Percentiles rank a stretch among this genome's conserved stretches.
phyloP scores from a whole-genome alignment of 805 yeast genomes.

The Pichia thaimueangensis region DNA sequence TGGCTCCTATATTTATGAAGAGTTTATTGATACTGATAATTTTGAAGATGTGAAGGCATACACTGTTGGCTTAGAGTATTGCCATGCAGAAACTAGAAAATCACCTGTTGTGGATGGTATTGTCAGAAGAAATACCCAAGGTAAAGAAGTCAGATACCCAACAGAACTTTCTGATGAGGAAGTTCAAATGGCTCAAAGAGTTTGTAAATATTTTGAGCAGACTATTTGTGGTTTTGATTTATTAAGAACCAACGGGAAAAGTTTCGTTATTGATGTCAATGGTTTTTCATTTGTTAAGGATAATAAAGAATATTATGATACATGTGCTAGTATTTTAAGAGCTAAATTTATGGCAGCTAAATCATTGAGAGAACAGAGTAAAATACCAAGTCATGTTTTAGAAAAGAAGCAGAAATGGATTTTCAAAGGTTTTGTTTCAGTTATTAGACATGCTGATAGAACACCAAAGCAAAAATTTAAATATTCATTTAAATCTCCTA shows the following conservation, averaged over 20 bases:
- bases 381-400: constrained; percentile 35
- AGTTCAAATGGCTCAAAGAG: constrained; percentile 70
- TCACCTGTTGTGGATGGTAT: constrained; percentile 99
- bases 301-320: constrained; percentile 77
- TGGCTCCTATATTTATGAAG: constrained; percentile 88
- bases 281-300: constrained; percentile 98
- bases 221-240: constrained; percentile 96
- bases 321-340: constrained; percentile 70
- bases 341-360: constrained; percentile 64
- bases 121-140: constrained; percentile 94
- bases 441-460: constrained; percentile 95
- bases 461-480: constrained; percentile 98
- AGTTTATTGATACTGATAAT: constrained; percentile 96
- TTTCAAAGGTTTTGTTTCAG: constrained; percentile 85
- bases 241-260: constrained; percentile 78
- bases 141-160: constrained; percentile 89
- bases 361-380: constrained; percentile 35
- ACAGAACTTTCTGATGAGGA: constrained; percentile 76
- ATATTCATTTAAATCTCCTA: constrained; percentile 83
- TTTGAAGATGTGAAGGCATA: constrained; percentile 98
- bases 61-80: constrained; percentile 84
- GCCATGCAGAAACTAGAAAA: constrained; percentile 98
- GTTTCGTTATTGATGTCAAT: constrained; percentile 94
- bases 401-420: constrained; percentile 90
- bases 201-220: constrained; percentile 74